Conservation (phyloP, 139 green algal genomes). For the Coelastrella sp. region DNA sequence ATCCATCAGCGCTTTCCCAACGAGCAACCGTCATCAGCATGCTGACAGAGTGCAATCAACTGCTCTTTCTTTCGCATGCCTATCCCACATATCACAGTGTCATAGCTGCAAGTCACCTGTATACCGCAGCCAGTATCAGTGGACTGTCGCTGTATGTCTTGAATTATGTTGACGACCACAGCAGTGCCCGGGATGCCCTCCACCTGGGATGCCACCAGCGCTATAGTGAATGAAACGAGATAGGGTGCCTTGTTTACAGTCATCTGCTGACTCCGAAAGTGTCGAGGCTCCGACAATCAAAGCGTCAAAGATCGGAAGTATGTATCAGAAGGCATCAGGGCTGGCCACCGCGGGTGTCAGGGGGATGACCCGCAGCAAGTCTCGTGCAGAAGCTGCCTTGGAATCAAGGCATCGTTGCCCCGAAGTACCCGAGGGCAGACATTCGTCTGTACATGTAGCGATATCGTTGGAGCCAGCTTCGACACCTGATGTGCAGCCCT, state of each 20-base stretch:
- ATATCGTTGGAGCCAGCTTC: neutral
- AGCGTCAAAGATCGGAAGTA: neutral
- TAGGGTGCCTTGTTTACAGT: no score
- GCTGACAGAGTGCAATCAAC: no score
- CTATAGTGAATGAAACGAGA: neutral
- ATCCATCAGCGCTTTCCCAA: no score
- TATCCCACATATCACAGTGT: no score
- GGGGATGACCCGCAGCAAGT: neutral
- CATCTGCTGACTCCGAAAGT: neutral
- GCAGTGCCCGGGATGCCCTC: neutral
- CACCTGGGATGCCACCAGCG: neutral
- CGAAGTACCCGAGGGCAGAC: neutral
- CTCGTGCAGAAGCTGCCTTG: neutral
- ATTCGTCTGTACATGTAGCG: neutral
- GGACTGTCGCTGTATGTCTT: neutral
- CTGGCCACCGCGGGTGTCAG: neutral
- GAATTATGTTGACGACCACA: neutral
- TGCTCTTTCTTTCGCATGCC: no score
- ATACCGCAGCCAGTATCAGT: no score
- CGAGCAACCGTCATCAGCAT: no score
- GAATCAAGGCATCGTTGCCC: neutral
- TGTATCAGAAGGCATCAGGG: neutral
- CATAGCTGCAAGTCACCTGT: no score
- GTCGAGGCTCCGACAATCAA: neutral
- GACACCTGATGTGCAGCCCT: neutral